These are phyloP conservation scores for Melocanna baccifera DNA, from an alignment of 176 grass and related monocot genomes.

Conservation along the genomic window DNA sequence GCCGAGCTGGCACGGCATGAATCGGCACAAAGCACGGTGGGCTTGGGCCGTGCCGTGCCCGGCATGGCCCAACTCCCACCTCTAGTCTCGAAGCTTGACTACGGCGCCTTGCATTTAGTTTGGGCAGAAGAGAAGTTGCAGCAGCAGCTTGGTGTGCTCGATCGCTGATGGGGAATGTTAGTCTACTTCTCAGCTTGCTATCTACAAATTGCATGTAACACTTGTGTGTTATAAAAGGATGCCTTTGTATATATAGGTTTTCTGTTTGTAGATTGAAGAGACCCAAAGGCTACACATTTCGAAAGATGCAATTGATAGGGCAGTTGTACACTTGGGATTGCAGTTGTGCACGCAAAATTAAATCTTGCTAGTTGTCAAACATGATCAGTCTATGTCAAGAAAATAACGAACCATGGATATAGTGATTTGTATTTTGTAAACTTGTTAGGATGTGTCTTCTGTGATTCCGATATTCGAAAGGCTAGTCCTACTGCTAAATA, in stretches of 20 bases:
- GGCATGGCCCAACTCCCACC: no score
- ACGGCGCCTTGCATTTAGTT: slow-evolving; percentile 57
- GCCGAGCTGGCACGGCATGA: no score
- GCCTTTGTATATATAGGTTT: neutral
- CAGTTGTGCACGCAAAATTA: neutral
- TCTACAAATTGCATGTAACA: slow-evolving; percentile 5
- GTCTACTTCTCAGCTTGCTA: slow-evolving; percentile 28
- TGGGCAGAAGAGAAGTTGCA: slow-evolving; percentile 85
- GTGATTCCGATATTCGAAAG: neutral
- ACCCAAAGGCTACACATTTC: neutral
- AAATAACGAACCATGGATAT: neutral
- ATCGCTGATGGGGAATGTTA: slow-evolving; percentile 78
- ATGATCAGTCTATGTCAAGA: neutral
- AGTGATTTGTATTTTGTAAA: neutral
- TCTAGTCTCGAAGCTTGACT: slow-evolving; percentile 68
- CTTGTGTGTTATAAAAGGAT: neutral
- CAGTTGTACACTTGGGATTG: neutral
- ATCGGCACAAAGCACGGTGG: no score
- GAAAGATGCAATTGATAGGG: slow-evolving; percentile 1
- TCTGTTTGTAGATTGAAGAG: slow-evolving; percentile 20
- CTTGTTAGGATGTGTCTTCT: neutral
- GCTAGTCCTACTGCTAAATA: neutral
- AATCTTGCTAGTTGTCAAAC: neutral
- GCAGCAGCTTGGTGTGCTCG: slow-evolving; percentile 66
- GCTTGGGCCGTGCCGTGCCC: no score